Conservation (phyloP, 2,329 filamentous ascomycete genomes). For the Claviceps cyperi region DNA sequence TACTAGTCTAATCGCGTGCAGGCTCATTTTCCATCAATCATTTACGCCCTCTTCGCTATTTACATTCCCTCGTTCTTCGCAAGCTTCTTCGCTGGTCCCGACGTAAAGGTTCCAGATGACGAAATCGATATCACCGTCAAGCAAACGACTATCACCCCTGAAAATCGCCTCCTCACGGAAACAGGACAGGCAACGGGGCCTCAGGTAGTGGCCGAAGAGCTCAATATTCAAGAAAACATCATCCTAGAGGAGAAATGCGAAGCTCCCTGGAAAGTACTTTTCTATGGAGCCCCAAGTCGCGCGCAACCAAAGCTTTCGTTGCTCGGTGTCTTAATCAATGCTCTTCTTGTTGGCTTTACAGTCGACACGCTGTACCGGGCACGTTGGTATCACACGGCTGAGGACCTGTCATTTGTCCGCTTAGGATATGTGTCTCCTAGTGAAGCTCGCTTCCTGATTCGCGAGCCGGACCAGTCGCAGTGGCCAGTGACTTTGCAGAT, state of each 20-base stretch:
- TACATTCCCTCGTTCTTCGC: constrained; percentile 51
- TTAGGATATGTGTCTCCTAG: constrained; percentile 74
- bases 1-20: constrained; percentile 9
- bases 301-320: constrained; percentile 51
- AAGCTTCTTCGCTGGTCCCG: constrained; percentile 40
- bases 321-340: constrained; percentile 58
- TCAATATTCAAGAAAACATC: constrained; percentile 50
- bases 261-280: constrained; percentile 47
- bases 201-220: constrained; percentile 30
- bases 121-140: constrained; percentile 42
- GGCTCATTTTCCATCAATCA: constrained; percentile 33
- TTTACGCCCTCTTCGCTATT: constrained; percentile 49
- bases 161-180: constrained; percentile 16
- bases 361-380: constrained; percentile 69
- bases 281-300: constrained; percentile 63
- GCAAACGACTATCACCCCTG: constrained; percentile 24
- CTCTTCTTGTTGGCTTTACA: constrained; percentile 50
- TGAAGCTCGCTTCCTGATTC: constrained; percentile 66
- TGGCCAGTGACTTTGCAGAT: constrained; percentile 65
- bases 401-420: constrained; percentile 72
- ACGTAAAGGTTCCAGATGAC: constrained; percentile 45
- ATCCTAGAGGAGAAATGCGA: constrained; percentile 42
- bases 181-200: constrained; percentile 18
- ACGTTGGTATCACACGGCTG: constrained; percentile 50
- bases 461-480: constrained; percentile 63